These are phyloP conservation scores for Psidium guajava DNA, from an alignment of 345 rosid genomes.

Conservation along the genomic window DNA sequence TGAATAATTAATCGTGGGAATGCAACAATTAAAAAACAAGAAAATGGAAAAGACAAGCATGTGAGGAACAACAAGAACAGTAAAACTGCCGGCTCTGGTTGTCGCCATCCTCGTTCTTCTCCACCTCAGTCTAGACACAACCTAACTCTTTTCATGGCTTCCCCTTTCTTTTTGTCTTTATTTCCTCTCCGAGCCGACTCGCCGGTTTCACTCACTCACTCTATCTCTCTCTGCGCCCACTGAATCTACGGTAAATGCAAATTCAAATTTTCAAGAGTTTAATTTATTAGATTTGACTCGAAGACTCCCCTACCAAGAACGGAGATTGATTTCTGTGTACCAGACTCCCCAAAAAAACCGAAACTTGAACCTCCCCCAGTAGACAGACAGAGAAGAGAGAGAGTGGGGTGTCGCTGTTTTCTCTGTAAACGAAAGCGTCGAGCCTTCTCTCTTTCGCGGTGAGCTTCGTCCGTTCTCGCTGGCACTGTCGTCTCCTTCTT, in stretches of 20 bases:
- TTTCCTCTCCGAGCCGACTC: neutral
- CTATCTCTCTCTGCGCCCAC: too few species aligned
- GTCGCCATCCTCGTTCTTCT: neutral
- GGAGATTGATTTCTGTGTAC: neutral
- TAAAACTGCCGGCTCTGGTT: neutral
- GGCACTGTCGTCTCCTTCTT: too few species aligned
- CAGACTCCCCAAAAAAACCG: neutral
- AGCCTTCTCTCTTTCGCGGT: neutral
- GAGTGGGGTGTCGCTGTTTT: neutral
- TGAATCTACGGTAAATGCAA: neutral
- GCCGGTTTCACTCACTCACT: neutral
- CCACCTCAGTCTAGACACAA: neutral
- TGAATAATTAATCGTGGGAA: neutral
- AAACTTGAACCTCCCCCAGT: neutral
- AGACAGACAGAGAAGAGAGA: neutral
- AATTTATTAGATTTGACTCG: neutral
- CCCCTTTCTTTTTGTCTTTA: neutral
- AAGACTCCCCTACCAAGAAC: neutral
- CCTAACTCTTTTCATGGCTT: too few species aligned
- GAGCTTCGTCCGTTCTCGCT: too few species aligned
- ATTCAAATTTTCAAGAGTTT: neutral
- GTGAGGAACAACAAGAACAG: neutral
- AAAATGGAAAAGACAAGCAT: neutral
- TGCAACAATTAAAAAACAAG: neutral
- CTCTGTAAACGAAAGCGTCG: neutral